Evolutionary conservation across 106 monocot species (phyloP).

Genomic region (Dendrobium catenatum): DNA sequence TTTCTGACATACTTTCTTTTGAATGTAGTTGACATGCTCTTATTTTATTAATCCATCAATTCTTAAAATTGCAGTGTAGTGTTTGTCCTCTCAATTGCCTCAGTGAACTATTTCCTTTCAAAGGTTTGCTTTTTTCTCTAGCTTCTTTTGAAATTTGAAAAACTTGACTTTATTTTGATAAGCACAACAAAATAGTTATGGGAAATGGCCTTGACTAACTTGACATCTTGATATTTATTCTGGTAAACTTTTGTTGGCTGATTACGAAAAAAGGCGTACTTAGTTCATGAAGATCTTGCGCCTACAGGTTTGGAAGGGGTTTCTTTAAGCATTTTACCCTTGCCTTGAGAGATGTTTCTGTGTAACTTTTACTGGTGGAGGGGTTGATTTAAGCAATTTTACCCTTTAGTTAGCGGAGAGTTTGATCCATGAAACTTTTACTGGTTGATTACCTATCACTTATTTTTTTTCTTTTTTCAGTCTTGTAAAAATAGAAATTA

Average conservation of each 20-base stretch:
- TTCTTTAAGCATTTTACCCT: not conserved
- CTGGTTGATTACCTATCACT: not conserved
- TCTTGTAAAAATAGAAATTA: not conserved
- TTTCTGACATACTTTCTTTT: conserved; percentile 7
- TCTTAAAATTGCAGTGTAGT: conserved; percentile 49
- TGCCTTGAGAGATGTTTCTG: not conserved
- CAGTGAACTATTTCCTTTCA: conserved; percentile 57
- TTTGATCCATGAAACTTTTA: not conserved
- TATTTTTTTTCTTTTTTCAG: not conserved
- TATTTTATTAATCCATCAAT: conserved; percentile 15
- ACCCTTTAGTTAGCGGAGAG: too few species aligned
- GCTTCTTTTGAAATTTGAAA: not conserved
- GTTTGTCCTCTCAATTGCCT: conserved; percentile 65
- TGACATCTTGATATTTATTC: not conserved
- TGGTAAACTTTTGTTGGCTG: not conserved
- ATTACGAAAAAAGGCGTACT: not conserved
- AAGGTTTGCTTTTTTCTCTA: conserved; percentile 54
- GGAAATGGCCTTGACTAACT: not conserved
- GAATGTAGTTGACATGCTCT: not conserved
- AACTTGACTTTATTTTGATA: not conserved
- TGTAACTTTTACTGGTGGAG: not conserved
- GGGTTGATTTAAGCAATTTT: too few species aligned
- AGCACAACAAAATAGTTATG: not conserved
- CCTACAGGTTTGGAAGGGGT: not conserved
- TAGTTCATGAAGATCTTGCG: not conserved